These are phyloP conservation scores for Luzula sylvatica DNA, from an alignment of 176 grass and related monocot genomes.

Conservation along the genomic window DNA sequence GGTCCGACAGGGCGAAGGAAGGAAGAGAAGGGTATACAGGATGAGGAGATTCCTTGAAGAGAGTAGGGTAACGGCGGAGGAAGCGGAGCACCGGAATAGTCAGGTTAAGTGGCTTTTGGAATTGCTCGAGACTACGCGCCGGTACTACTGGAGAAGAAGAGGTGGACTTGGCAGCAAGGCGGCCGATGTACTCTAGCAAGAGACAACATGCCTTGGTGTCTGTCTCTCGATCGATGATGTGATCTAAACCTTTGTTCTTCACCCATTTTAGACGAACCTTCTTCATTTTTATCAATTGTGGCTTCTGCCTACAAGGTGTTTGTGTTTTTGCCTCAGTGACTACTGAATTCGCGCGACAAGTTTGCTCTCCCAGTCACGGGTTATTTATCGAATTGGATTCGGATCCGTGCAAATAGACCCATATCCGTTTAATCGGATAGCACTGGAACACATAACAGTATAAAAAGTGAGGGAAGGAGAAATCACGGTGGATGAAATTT, in stretches of 20 bases:
- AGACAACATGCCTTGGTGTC: conserved; percentile 70
- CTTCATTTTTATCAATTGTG: conserved; percentile 24
- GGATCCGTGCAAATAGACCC: no score
- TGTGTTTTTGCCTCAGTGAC: neutral
- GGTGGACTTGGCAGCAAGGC: conserved; percentile 15
- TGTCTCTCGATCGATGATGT: conserved; percentile 75
- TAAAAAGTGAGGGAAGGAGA: no score
- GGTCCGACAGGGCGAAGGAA: conserved; percentile 51
- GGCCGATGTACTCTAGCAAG: conserved; percentile 66
- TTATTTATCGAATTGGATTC: no score
- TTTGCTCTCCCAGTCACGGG: neutral
- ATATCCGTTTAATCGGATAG: no score
- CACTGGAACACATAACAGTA: no score
- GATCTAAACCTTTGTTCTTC: conserved; percentile 86
- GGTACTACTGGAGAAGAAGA: conserved; percentile 29
- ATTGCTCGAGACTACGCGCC: conserved; percentile 45
- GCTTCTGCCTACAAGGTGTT: neutral
- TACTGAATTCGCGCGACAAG: neutral
- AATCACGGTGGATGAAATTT: no score
- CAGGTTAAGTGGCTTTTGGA: conserved; percentile 69
- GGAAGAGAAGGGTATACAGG: conserved; percentile 69
- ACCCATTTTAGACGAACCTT: conserved; percentile 96
- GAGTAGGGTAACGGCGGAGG: conserved; percentile 80
- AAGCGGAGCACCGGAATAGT: conserved; percentile 79
- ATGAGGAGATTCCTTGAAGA: conserved; percentile 60